Evolutionary conservation across 2,329 filamentous ascomycete species (phyloP).

Genomic region (Colletotrichum filicis): DNA sequence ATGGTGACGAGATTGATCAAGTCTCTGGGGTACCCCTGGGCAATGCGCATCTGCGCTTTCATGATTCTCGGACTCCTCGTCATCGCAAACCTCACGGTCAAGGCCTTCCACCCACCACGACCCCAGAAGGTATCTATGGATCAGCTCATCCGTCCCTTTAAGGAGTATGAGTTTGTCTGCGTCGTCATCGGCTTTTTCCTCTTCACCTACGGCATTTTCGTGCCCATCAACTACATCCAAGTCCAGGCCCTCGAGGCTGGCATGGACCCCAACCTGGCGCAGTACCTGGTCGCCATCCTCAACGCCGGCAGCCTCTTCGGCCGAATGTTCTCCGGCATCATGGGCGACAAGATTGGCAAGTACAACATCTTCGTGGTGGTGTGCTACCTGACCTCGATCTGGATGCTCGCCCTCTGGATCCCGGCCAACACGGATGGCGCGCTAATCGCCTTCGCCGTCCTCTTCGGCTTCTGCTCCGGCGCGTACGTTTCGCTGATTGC

Average conservation of each 20-base stretch:
- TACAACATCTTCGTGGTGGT: conserved; percentile 58
- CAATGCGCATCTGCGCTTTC: conserved; percentile 51
- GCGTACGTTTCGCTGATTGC: conserved; percentile 52
- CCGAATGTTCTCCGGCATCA: conserved; percentile 45
- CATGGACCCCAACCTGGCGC: conserved; percentile 41
- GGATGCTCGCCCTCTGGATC: conserved; percentile 56
- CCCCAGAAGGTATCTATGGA: conserved; percentile 43
- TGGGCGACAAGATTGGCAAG: conserved; percentile 49
- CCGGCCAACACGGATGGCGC: conserved; percentile 43
- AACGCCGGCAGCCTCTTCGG: conserved; percentile 52
- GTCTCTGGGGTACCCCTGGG: conserved; percentile 50
- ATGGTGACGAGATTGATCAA: conserved; percentile 49
- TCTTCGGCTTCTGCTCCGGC: conserved; percentile 56
- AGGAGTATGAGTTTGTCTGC: conserved; percentile 46
- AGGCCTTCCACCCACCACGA: conserved; percentile 39
- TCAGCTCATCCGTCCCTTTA: conserved; percentile 45
- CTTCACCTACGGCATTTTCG: conserved; percentile 49
- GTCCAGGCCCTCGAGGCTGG: conserved; percentile 44
- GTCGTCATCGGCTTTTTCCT: conserved; percentile 46
- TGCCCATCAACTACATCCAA: conserved; percentile 49
- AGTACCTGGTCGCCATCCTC: conserved; percentile 51
- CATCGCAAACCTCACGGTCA: conserved; percentile 47
- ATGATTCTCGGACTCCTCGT: conserved; percentile 47
- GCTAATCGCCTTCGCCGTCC: conserved; percentile 51
- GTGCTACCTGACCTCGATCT: conserved; percentile 51